These are phyloP conservation scores for Collybia sordida DNA, from an alignment of 768 basidiomycete genomes.

Conservation along the genomic window DNA sequence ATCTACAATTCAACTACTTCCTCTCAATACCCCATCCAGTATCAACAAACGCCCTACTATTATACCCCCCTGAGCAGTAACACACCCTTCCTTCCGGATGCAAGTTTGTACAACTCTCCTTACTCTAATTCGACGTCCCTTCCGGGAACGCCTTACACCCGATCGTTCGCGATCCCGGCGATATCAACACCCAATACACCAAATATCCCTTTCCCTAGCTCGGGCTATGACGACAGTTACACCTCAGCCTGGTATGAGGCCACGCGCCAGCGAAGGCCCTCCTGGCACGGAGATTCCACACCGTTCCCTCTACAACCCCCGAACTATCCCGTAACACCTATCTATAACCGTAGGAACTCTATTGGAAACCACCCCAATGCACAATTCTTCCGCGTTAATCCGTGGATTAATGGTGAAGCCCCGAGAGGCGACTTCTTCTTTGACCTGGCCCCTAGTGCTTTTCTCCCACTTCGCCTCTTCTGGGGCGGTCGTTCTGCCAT, in stretches of 20 bases:
- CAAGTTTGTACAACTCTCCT: neutral
- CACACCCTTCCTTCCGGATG: slow-evolving; percentile 1
- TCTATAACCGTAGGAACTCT: neutral
- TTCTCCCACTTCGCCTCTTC: slow-evolving; percentile 41
- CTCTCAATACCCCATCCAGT: neutral
- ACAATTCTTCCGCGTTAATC: slow-evolving; percentile 37
- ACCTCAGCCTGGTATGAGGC: neutral
- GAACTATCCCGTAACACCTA: neutral
- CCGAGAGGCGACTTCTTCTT: slow-evolving; percentile 48
- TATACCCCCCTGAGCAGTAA: neutral
- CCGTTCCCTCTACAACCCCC: neutral
- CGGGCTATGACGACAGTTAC: neutral
- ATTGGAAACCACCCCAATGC: neutral
- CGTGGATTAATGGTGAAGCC: slow-evolving; percentile 47
- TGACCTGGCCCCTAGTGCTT: slow-evolving; percentile 51
- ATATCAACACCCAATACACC: neutral
- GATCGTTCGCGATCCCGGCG: neutral
- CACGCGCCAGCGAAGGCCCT: neutral
- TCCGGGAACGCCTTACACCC: neutral
- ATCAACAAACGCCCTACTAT: neutral
- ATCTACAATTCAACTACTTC: neutral
- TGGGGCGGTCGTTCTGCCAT: slow-evolving; percentile 35
- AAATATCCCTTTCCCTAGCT: neutral
- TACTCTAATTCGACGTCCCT: neutral
- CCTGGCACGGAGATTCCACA: neutral